Evolutionary conservation across 176 grass and related monocot genomes (phyloP).

Genomic region (Bothriochloa decipiens): DNA sequence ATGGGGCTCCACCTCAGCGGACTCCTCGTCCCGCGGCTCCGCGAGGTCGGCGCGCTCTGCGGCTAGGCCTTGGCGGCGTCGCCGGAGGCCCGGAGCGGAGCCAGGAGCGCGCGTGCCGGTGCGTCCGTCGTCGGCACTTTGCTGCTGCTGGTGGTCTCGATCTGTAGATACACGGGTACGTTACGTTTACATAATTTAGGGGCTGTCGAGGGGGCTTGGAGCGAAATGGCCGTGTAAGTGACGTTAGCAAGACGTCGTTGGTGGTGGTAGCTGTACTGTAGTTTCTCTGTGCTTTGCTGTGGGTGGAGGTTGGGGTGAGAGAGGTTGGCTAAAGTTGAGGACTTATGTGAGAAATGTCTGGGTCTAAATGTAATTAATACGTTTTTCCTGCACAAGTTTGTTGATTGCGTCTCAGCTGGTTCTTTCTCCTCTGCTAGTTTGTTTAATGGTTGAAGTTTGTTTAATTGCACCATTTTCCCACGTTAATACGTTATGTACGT

Average conservation of each 20-base stretch:
- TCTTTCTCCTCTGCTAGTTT: not conserved
- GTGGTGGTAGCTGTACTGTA: not conserved
- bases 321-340: not conserved
- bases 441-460: not conserved
- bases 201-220: not conserved
- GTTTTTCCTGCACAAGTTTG: not conserved
- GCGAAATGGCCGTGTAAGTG: not conserved
- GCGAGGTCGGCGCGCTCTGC: constrained; percentile 43
- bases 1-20: constrained; percentile 74
- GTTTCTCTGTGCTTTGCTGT: not conserved
- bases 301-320: too few relatives aligned
- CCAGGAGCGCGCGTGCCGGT: too few relatives aligned
- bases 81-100: not conserved
- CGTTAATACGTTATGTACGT: not conserved
- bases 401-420: not conserved
- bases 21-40: constrained; percentile 40
- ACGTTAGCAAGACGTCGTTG: not conserved
- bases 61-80: not conserved
- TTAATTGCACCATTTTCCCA: not conserved
- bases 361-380: constrained; percentile 52
- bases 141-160: not conserved
- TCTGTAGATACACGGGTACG: constrained; percentile 33
- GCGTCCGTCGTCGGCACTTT: not conserved
- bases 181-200: constrained; percentile 9
- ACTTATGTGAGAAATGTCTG: constrained; percentile 20